Evolutionary conservation across 306 rosid species (phyloP).

Genomic region (Herpetospermum pedunculosum): DNA sequence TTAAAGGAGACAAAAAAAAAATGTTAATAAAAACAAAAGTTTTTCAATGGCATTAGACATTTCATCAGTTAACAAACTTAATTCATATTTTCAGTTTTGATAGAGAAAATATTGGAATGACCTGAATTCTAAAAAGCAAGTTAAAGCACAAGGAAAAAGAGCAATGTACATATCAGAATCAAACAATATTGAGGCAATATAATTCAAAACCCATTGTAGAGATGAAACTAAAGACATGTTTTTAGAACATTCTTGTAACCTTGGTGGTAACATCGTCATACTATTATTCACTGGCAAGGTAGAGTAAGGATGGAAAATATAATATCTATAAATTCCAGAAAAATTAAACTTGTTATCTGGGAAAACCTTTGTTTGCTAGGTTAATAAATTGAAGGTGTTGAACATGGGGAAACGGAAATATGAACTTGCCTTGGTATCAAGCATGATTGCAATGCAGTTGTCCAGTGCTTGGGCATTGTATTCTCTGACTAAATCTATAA

Average conservation of each 20-base stretch:
- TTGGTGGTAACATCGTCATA: neutral
- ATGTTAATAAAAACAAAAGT: neutral
- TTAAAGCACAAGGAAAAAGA: neutral
- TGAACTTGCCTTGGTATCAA: conserved; percentile 68
- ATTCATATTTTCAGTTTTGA: neutral
- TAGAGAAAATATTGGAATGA: neutral
- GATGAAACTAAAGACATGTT: neutral
- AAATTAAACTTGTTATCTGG: neutral
- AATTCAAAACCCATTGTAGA: neutral
- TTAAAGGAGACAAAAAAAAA: conserved; percentile 2
- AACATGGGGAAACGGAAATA: neutral
- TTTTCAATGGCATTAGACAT: neutral
- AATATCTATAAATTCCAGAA: neutral
- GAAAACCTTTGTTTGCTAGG: neutral
- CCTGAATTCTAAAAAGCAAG: neutral
- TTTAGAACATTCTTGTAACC: neutral
- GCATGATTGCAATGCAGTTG: conserved; percentile 86
- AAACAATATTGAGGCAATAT: neutral
- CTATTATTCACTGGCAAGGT: neutral
- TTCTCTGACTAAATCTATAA: conserved; percentile 87
- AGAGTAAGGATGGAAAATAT: neutral
- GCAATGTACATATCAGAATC: neutral
- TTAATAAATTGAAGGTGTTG: neutral
- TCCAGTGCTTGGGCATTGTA: conserved; percentile 69
- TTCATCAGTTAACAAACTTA: neutral